These are phyloP conservation scores for Populus tomentosa DNA, from an alignment of 441 rosid genomes.

Conservation along the genomic window DNA sequence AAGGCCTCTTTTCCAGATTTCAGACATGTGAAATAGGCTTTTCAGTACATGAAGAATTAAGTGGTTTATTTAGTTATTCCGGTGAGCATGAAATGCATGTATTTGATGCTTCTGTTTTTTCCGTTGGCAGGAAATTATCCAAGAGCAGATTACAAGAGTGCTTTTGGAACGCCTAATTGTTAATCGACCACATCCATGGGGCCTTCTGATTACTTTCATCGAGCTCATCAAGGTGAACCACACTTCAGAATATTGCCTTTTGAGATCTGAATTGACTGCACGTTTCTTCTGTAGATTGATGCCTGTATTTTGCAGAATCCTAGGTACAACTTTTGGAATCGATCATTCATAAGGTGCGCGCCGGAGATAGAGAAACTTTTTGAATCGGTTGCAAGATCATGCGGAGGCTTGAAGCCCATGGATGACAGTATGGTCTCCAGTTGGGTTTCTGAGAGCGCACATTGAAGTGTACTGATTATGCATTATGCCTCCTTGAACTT, in stretches of 20 bases:
- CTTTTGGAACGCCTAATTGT: slow-evolving; percentile 93
- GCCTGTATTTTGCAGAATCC: slow-evolving; percentile 58
- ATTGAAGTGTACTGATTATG: slow-evolving; percentile 18
- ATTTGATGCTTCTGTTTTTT: not conserved
- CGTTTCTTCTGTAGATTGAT: not conserved
- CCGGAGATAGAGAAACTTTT: slow-evolving; percentile 99
- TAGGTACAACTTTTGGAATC: slow-evolving; percentile 91
- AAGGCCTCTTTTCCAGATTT: not conserved
- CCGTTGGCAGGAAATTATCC: slow-evolving; percentile 70
- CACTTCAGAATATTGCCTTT: not conserved
- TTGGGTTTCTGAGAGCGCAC: slow-evolving; percentile 81
- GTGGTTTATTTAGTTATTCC: not conserved
- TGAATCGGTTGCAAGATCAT: slow-evolving; percentile 89
- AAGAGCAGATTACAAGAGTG: slow-evolving; percentile 98
- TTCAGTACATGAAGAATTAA: not conserved
- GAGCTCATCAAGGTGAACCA: slow-evolving; percentile 82
- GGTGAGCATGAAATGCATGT: not conserved
- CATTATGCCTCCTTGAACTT: not conserved
- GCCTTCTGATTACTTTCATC: slow-evolving; percentile 95
- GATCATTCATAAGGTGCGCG: slow-evolving; percentile 86
- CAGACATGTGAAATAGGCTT: not conserved
- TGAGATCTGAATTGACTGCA: not conserved
- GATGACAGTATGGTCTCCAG: slow-evolving; percentile 83
- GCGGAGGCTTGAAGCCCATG: slow-evolving; percentile 86
- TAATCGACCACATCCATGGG: slow-evolving; percentile 99